Percentiles rank a stretch among this genome's conserved stretches.
Conservation (phyloP, 441 rosid genomes). For the Arabidopsis lyrata region DNA sequence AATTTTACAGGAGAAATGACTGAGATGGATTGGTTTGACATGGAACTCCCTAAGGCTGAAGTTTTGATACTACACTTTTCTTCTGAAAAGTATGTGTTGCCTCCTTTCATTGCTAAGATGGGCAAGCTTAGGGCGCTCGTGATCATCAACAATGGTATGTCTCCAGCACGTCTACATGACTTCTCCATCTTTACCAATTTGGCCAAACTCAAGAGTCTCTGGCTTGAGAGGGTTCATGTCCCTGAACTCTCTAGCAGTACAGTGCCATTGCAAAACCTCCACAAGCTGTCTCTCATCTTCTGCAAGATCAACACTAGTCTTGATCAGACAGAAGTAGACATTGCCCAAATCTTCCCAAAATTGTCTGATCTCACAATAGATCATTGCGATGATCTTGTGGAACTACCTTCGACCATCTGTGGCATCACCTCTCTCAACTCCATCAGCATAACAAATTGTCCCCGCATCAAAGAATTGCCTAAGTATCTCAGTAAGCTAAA, state of each 20-base stretch:
- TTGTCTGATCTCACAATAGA: constrained; percentile 77
- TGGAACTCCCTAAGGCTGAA: constrained; percentile 87
- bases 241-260: constrained; percentile 55
- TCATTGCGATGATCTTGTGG: constrained; percentile 72
- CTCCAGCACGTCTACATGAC: constrained; percentile 59
- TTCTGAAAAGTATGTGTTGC: constrained; percentile 62
- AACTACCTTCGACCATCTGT: constrained; percentile 64
- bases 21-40: constrained; percentile 82
- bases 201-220: constrained; percentile 68
- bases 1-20: constrained; percentile 65
- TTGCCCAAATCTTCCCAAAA: constrained; percentile 65
- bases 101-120: constrained; percentile 83
- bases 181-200: constrained; percentile 58
- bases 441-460: constrained; percentile 87
- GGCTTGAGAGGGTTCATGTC: constrained; percentile 77
- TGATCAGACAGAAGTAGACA: constrained; percentile 55
- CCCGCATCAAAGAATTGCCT: constrained; percentile 60
- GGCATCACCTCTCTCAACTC: constrained; percentile 57
- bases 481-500: constrained; percentile 56
- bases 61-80: constrained; percentile 77
- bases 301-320: constrained; percentile 70
- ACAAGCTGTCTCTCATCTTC: constrained; percentile 69
- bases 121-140: constrained; percentile 72
- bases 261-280: constrained; percentile 52
- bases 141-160: constrained; percentile 62